Base-by-base conservation (phyloP, 169 alveolate species). In the Babesia sp. region DNA sequence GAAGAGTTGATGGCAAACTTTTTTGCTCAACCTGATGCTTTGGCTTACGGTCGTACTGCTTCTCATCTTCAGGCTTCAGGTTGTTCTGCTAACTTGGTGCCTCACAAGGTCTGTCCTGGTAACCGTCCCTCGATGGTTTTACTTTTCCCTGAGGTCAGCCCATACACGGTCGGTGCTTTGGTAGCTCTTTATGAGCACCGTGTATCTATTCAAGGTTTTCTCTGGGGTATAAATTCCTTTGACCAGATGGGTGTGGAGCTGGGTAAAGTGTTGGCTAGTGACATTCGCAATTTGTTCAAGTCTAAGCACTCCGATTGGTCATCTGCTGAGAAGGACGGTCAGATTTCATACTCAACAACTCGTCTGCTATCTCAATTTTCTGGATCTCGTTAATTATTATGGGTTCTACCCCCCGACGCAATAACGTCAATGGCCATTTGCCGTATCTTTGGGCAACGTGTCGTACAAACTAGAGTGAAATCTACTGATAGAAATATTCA, bases 11-110 rank as follows among this genome's bases (percentile, higher is more conserved):
- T 97, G 99, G 88, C 97, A 56, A 98, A 98, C 90, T 96, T 96
- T 93, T 98, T 98, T 73, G 99, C 99, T 51, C 98, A 98, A 85
- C 99, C 99, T 37, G 99, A 98, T 85, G 99, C 99, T 12, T 88
- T 98, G 68, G 99, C 99, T 0, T 90, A 93, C 42, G 99, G 99
- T 14, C 95, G 94, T 79, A 90, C 94, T 28, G 44, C 71, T 2
- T 96, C 93, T 33, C 91, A 93, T 71, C 80, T 96, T 11, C 76
- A 41, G 63, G 83, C 72, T 61, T 85, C 75, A 56, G 91, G 90
- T 14, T 90, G 95, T 51, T 91, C 96, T 34, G 92, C 87, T 26
- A 84, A 85, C 22, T 86, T 96, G 44, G 68, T 91, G 18, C 85
- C 90, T 28, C 99, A 97, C 87, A 97, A 96, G 76, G 84, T 90